Percentiles rank a stretch among this genome's conserved stretches.
phyloP scores from a whole-genome alignment of 371 early-diverging fungal genomes.

The Haplosporangium sp. region DNA sequence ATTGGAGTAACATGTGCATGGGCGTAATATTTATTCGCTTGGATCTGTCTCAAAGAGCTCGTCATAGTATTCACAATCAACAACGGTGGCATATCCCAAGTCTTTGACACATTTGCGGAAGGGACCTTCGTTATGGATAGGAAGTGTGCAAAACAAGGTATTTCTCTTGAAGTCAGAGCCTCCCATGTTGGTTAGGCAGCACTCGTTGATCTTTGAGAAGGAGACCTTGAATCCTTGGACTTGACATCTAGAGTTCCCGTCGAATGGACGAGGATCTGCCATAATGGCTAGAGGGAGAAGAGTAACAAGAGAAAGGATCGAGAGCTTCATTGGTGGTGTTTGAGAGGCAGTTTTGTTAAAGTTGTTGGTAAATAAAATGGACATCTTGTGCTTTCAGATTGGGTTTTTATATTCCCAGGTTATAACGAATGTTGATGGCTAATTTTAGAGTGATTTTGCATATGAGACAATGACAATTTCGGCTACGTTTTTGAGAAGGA shows the following conservation, averaged over 20 bases:
- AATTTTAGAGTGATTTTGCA: too few relatives aligned
- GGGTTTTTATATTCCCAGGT: too few relatives aligned
- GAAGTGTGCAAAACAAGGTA: slow-evolving; percentile 16
- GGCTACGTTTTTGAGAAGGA: too few relatives aligned
- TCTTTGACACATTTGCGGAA: slow-evolving; percentile 41
- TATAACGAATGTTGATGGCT: too few relatives aligned
- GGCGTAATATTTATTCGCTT: too few relatives aligned
- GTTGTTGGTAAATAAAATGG: neutral
- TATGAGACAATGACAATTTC: too few relatives aligned
- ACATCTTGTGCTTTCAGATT: too few relatives aligned
- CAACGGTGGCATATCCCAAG: slow-evolving; percentile 23
- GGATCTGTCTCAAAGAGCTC: too few relatives aligned
- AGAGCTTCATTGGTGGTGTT: slow-evolving; percentile 18
- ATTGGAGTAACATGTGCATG: too few relatives aligned
- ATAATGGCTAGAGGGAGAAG: slow-evolving; percentile 11
- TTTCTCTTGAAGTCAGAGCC: slow-evolving; percentile 14
- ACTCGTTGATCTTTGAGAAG: slow-evolving; percentile 16
- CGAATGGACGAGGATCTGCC: slow-evolving; percentile 23
- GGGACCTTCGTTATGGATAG: slow-evolving; percentile 23
- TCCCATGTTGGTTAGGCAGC: slow-evolving; percentile 38
- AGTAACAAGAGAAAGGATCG: slow-evolving; percentile 1
- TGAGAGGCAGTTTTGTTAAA: neutral
- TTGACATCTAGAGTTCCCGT: slow-evolving; percentile 33
- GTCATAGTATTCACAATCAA: slow-evolving; percentile 27
- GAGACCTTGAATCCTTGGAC: slow-evolving; percentile 26